Evolutionary conservation across 768 basidiomycete species (phyloP), one percentile per base, ranked within the genome.

Genomic region (Kwoniella sp.): DNA sequence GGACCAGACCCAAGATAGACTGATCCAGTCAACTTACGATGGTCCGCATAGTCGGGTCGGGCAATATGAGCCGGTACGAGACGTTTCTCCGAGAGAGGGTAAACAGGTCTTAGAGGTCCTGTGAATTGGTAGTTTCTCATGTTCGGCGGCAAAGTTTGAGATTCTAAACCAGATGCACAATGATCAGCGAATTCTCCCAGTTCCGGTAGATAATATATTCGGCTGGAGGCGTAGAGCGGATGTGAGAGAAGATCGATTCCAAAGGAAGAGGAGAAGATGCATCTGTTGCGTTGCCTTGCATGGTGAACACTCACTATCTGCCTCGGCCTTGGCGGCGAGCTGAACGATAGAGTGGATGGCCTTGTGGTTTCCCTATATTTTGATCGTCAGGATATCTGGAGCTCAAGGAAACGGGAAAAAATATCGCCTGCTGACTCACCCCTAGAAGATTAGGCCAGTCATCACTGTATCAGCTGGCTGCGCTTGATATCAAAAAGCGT

Each of bases 1-100:
- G n/a, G n/a, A n/a, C n/a, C n/a, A n/a, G n/a, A n/a, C n/a, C n/a
- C n/a, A n/a, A n/a, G n/a, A 33, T 33, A 33, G 7, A 6, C 46
- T 47, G 46, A 5, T 47, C 46, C 19, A 19, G 19, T 3, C 50
- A 5, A 66, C 83, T 83, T 77, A 90, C 89, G 85, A 69, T 86
- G 82, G 67, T 86, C 83, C 21, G 89, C 90, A 82, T 97, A 96
- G 73, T 98, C 96, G 2, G 96, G 96, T 60, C 86, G 83, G 10
- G 84, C 85, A 69, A 99, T 96, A 74, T 92, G 88, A 26, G 84
- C 85, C 9, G 94, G 96, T 2, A 98, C 87, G 4, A 74, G 77
- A 29, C 94, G 87, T 69, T 83, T 88, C 4, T 87, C 82, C 27
- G 91, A 90, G 46, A 96, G 83, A n/a, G 94, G 94, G 81, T 97